These are phyloP conservation scores for Hysterangium stoloniferum DNA, from an alignment of 768 basidiomycete genomes.

Conservation along the genomic window DNA sequence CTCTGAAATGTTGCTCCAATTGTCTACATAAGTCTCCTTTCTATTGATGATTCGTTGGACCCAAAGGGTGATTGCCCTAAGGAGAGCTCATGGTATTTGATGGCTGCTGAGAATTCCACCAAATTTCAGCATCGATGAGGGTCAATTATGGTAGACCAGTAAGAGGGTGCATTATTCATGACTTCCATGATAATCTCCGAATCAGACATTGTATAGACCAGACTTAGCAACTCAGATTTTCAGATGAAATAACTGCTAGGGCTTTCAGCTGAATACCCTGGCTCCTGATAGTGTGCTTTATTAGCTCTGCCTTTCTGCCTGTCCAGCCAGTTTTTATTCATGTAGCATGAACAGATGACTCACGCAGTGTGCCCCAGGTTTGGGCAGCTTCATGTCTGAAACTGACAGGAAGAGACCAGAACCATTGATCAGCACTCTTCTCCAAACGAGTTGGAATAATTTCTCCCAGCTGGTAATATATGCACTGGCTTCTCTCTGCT, in stretches of 20 bases:
- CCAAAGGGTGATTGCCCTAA: background rate
- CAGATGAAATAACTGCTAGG: slow-evolving; percentile 30
- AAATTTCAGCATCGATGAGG: slow-evolving; percentile 3
- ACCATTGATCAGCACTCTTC: slow-evolving; percentile 25
- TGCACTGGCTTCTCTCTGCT: slow-evolving; percentile 13
- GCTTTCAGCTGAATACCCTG: slow-evolving; percentile 18
- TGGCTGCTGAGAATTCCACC: slow-evolving; percentile 14
- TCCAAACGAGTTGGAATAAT: slow-evolving; percentile 23
- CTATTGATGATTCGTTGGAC: background rate
- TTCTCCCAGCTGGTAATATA: slow-evolving; percentile 23
- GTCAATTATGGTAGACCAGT: slow-evolving; percentile 22
- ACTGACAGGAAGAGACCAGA: slow-evolving; percentile 18
- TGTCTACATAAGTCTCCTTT: background rate
- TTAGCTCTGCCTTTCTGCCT: slow-evolving; percentile 22
- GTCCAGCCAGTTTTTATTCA: slow-evolving; percentile 27
- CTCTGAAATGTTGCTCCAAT: background rate
- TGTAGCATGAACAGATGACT: slow-evolving; percentile 24
- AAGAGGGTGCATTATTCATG: slow-evolving; percentile 27
- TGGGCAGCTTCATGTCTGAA: slow-evolving; percentile 14
- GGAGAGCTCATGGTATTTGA: slow-evolving; percentile 16
- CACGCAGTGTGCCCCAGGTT: slow-evolving; percentile 24
- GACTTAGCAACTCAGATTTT: slow-evolving; percentile 21
- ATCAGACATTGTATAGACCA: slow-evolving; percentile 17
- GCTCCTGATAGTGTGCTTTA: slow-evolving; percentile 22
- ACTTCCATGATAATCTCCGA: slow-evolving; percentile 28